Percentiles rank a stretch among this genome's conserved stretches.
Conservation (phyloP, 108 stramenopile genomes). For the Nitzschia inconspicua region DNA sequence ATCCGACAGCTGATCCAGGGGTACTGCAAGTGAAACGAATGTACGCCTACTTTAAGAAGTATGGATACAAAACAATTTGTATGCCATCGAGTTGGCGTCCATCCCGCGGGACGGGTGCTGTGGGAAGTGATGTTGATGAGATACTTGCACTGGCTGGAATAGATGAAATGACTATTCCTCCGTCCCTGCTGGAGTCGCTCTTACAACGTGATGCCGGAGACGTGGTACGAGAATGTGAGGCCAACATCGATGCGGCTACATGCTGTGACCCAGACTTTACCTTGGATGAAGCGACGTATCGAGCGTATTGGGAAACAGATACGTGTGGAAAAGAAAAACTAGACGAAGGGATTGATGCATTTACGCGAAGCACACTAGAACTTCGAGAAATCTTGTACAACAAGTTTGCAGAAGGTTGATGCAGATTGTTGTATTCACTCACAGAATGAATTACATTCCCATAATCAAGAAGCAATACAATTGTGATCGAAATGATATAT, state of each 20-base stretch:
- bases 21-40: conserved; percentile 83
- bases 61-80: conserved; percentile 89
- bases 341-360: conserved; percentile 89
- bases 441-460: too few relatives aligned
- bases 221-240: conserved; percentile 33
- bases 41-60: conserved; percentile 83
- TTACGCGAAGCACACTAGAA: conserved; percentile 82
- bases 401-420: conserved; percentile 39
- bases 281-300: conserved; percentile 44
- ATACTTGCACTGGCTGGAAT: conserved; percentile 81
- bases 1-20: conserved; percentile 89
- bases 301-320: conserved; percentile 82
- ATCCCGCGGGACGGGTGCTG: conserved; percentile 56
- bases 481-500: too few relatives aligned
- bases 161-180: conserved; percentile 87
- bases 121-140: conserved; percentile 72
- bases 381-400: conserved; percentile 74
- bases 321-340: conserved; percentile 92
- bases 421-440: too few relatives aligned
- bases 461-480: too few relatives aligned
- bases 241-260: conserved; percentile 39
- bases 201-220: conserved; percentile 17
- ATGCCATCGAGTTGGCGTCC: conserved; percentile 98
- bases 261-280: conserved; percentile 59
- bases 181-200: conserved; percentile 63